Evolutionary conservation across 345 rosid species (phyloP).

Genomic region (Mangifera indica): DNA sequence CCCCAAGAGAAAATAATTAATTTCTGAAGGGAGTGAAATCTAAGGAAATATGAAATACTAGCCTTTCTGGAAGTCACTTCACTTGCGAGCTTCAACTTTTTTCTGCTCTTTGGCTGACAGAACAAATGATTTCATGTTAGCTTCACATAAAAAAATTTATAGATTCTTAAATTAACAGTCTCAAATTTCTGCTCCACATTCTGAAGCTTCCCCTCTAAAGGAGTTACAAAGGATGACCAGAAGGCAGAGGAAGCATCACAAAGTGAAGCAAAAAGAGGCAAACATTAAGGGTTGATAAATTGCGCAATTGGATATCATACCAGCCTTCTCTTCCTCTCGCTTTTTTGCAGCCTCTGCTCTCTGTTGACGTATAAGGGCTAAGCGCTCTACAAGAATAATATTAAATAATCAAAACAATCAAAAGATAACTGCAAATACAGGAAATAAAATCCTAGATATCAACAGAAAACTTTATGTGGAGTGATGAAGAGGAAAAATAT

Average conservation of each 20-base stretch:
- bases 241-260: background rate
- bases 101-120: conserved; percentile 46
- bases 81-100: conserved; percentile 50
- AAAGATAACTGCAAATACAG: background rate
- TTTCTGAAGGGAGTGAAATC: conserved; percentile 7
- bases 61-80: conserved; percentile 11
- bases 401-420: background rate
- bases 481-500: background rate
- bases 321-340: conserved; percentile 66
- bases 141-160: background rate
- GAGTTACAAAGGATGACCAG: background rate
- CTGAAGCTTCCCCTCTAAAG: background rate
- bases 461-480: background rate
- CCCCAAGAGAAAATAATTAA: background rate
- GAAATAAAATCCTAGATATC: background rate
- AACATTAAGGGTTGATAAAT: background rate
- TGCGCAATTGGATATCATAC: conserved; percentile 21
- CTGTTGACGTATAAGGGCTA: conserved; percentile 80
- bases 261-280: background rate
- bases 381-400: conserved; percentile 53
- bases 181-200: conserved; percentile 7
- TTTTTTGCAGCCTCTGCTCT: conserved; percentile 73
- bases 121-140: conserved; percentile 21
- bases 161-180: background rate
- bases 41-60: no score